These are phyloP conservation scores for Striga asiatica DNA, from an alignment of 257 asterid species.

Conservation along the genomic window DNA sequence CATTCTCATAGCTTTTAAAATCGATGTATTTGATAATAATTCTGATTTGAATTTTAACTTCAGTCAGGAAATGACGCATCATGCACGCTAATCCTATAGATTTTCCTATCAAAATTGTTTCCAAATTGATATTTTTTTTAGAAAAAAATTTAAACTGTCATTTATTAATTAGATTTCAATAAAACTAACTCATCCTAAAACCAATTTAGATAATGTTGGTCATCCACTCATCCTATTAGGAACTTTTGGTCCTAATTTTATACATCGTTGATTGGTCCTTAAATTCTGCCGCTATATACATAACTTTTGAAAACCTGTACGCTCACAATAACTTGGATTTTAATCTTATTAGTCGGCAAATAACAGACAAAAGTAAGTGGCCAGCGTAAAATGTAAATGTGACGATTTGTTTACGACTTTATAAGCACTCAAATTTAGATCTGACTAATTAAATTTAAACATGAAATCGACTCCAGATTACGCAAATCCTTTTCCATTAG, in stretches of 20 bases:
- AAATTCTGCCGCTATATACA: slow-evolving; percentile 33
- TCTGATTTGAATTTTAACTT: no score
- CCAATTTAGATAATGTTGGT: slow-evolving; percentile 11
- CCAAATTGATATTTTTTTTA: no score
- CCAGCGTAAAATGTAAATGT: background rate
- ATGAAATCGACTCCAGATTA: background rate
- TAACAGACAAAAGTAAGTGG: slow-evolving; percentile 35
- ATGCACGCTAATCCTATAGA: no score
- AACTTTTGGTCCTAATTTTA: background rate
- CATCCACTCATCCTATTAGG: background rate
- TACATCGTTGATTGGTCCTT: slow-evolving; percentile 15
- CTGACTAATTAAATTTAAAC: background rate
- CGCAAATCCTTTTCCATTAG: background rate
- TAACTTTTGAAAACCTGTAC: no score
- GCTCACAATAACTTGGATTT: no score
- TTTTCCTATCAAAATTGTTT: no score
- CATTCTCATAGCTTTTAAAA: no score
- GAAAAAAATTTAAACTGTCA: no score
- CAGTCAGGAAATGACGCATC: no score
- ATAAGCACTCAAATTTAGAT: slow-evolving; percentile 19
- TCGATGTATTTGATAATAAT: no score
- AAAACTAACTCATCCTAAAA: no score
- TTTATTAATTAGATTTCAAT: no score
- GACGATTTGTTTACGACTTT: slow-evolving; percentile 16
- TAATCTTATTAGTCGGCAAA: background rate